phyloP scores from a whole-genome alignment of 2,329 filamentous ascomycete genomes.

The Mollisiaceae sp. region DNA sequence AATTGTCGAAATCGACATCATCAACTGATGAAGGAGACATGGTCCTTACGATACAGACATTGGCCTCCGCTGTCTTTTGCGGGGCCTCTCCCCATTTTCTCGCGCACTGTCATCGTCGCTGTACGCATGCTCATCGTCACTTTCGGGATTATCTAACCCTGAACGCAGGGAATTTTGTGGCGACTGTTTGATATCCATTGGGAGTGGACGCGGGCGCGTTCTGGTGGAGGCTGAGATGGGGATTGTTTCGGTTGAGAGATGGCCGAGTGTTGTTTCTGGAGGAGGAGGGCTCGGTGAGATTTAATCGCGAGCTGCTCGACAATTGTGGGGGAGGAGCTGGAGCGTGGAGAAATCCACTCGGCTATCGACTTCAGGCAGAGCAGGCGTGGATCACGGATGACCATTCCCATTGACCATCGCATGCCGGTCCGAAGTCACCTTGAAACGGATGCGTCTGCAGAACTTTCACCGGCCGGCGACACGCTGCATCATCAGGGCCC shows the following conservation, averaged over 20 bases:
- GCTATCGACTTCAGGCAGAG: constrained; percentile 19
- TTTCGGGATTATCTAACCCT: constrained; percentile 39
- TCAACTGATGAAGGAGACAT: constrained; percentile 38
- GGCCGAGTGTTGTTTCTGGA: constrained; percentile 12
- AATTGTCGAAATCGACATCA: constrained; percentile 25
- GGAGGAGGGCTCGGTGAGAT: constrained; percentile 30
- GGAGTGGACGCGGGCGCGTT: constrained; percentile 19
- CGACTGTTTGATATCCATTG: constrained; percentile 42
- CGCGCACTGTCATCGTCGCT: constrained; percentile 40
- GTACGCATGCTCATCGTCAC: constrained; percentile 41
- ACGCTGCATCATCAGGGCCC: neutral
- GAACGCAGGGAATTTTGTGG: constrained; percentile 34
- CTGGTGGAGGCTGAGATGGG: constrained; percentile 17
- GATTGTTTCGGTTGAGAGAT: constrained; percentile 35
- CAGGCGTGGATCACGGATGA: neutral
- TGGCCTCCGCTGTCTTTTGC: constrained; percentile 54
- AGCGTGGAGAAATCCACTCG: neutral
- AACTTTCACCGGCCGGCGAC: neutral
- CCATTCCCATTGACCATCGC: neutral
- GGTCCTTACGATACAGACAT: constrained; percentile 54
- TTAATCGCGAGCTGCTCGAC: constrained; percentile 23
- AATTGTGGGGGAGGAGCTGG: constrained; percentile 19
- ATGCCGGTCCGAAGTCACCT: too few species aligned
- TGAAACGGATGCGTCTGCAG: neutral
- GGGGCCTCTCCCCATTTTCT: constrained; percentile 43